Evolutionary conservation across 306 rosid species (phyloP), one percentile per base, ranked within the genome.

Genomic region (Biancaea sappan): DNA sequence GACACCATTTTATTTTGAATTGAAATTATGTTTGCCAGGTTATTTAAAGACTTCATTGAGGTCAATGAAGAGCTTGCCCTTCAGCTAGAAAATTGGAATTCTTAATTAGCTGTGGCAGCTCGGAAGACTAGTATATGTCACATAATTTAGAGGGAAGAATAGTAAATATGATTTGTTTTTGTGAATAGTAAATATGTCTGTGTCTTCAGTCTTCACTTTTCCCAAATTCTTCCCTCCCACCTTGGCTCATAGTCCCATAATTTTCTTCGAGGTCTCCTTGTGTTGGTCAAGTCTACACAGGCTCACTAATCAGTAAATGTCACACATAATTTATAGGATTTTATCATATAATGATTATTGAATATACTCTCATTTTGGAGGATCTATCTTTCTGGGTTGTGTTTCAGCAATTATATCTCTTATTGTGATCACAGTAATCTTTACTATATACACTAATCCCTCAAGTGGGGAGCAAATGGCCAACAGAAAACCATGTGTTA

Each of bases 81-180:
- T 59, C 78, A 81, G 38, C 70, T 93, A 79, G 94, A 93, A 51
- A 91, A 86, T 65, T 89, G 94, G 97, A 92, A 88, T 80, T 84
- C 88, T 41, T 73, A 84, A n/a, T 65, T 89, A 14, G 88, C 90
- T 53, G 72, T 88, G 65, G 84, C 91, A 54, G 83, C 85, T 21
- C 85, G 85, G 12, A 92, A 93, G 61, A 60, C 85, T 58, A 79
- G 72, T n/a, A n/a, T n/a, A n/a, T n/a, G n/a, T n/a, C n/a, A n/a
- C n/a, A n/a, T n/a, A n/a, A n/a, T n/a, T n/a, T n/a, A n/a, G 54
- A 47, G 56, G 32, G 48, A 61, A 14, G 29, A 37, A 18, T 69
- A 25, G 53, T 69, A 9, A n/a, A n/a, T n/a, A n/a, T n/a, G n/a
- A 48, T 24, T 46, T 47, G n/a, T 50, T 28, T 40, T 4, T 16